Percentiles rank a stretch among this genome's conserved stretches.
phyloP scores from a whole-genome alignment of 2,329 filamentous ascomycete genomes.

The Fusarium domesticum region DNA sequence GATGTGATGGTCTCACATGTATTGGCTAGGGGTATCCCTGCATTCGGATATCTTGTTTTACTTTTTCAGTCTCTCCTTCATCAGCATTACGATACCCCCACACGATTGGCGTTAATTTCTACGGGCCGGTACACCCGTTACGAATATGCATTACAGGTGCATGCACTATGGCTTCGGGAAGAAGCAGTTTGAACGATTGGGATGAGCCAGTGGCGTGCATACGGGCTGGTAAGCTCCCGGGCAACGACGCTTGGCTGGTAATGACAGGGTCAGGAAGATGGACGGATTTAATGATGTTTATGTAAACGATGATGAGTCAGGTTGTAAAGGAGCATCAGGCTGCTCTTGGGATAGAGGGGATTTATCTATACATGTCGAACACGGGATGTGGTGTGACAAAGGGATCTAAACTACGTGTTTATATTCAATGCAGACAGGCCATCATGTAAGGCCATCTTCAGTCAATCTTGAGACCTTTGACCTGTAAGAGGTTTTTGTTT shows the following conservation, averaged over 20 bases:
- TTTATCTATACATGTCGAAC: not conserved
- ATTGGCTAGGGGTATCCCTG: not conserved
- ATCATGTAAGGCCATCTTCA: too few relatives aligned
- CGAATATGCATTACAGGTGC: constrained; percentile 1
- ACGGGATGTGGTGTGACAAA: too few relatives aligned
- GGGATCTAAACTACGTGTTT: too few relatives aligned
- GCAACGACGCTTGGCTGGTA: not conserved
- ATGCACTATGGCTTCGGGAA: constrained; percentile 2
- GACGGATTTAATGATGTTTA: not conserved
- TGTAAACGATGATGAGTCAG: not conserved
- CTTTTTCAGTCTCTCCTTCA: constrained; percentile 7
- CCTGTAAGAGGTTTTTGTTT: too few relatives aligned
- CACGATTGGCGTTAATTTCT: constrained; percentile 23
- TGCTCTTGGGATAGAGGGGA: not conserved
- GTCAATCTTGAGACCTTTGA: too few relatives aligned
- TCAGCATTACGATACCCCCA: constrained; percentile 27
- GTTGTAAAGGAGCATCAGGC: too few relatives aligned
- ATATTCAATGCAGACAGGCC: too few relatives aligned
- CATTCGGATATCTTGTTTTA: constrained; percentile 2
- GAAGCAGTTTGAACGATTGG: constrained; percentile 7
- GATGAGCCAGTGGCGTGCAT: not conserved
- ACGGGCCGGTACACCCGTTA: constrained; percentile 21
- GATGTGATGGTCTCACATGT: constrained; percentile 17
- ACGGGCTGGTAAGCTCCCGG: not conserved
- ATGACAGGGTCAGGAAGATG: not conserved